Conservation (phyloP, 1,139 yeast genomes). For the Pichia norvegensis region DNA sequence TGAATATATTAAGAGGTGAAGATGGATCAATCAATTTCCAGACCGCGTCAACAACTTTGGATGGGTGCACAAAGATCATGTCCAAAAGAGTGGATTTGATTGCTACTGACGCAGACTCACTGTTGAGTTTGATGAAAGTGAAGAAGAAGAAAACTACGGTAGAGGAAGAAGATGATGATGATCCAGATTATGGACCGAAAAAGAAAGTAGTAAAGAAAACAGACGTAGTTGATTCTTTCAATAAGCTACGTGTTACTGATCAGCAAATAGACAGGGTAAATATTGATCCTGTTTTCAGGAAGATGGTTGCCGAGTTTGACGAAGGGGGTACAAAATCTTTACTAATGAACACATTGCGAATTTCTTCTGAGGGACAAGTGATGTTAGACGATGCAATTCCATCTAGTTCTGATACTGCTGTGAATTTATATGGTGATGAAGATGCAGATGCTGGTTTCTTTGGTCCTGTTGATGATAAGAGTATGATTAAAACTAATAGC, state of each 20-base stretch:
- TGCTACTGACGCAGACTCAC: slow-evolving; percentile 76
- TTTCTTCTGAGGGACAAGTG: slow-evolving; percentile 51
- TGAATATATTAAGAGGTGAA: slow-evolving; percentile 48
- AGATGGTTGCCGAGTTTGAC: slow-evolving; percentile 85
- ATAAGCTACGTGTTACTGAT: slow-evolving; percentile 7
- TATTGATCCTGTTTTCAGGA: slow-evolving; percentile 75
- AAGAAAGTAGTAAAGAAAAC: not conserved
- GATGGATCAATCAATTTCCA: slow-evolving; percentile 60
- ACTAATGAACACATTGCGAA: slow-evolving; percentile 59
- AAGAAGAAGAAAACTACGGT: slow-evolving; percentile 14
- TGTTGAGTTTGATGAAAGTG: slow-evolving; percentile 32
- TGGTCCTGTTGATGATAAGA: not conserved
- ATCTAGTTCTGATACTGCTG: slow-evolving; percentile 16
- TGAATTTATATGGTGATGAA: slow-evolving; percentile 2
- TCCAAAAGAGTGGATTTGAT: slow-evolving; percentile 83
- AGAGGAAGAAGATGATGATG: slow-evolving; percentile 27
- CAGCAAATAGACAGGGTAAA: slow-evolving; percentile 7
- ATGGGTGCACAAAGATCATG: slow-evolving; percentile 76
- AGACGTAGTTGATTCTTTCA: slow-evolving; percentile 1
- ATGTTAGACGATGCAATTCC: slow-evolving; percentile 6
- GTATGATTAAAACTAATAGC: not conserved
- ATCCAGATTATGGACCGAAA: slow-evolving; percentile 27
- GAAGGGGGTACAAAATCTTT: slow-evolving; percentile 92
- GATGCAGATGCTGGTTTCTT: slow-evolving; percentile 1
- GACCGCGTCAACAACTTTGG: slow-evolving; percentile 68